These are phyloP conservation scores for Trifolium pratense DNA, from an alignment of 306 rosid species.

Conservation along the genomic window DNA sequence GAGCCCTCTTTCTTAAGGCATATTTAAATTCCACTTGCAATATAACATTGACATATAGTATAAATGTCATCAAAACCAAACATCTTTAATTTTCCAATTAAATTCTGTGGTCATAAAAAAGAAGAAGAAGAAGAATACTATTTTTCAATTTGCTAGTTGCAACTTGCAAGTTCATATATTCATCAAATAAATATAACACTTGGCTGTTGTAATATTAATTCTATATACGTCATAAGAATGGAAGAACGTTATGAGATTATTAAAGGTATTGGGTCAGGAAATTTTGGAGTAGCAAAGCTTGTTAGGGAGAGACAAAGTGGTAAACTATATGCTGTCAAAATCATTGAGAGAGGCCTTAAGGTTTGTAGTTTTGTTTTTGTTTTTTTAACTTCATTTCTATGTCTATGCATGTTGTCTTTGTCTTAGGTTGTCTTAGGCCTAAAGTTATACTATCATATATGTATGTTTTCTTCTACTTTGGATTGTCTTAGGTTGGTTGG, in stretches of 20 bases:
- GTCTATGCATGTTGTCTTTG: not conserved
- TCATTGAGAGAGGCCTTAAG: constrained; percentile 90
- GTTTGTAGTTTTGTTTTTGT: constrained; percentile 45
- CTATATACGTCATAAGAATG: constrained; percentile 47
- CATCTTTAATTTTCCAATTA: constrained; percentile 40
- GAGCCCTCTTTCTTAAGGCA: constrained; percentile 33
- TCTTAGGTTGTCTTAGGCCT: not conserved
- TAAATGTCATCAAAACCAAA: constrained; percentile 21
- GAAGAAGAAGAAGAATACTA: constrained; percentile 7
- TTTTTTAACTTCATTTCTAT: constrained; percentile 7
- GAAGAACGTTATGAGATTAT: constrained; percentile 87
- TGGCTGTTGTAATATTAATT: not conserved
- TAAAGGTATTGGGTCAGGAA: constrained; percentile 92
- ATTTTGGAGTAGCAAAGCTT: constrained; percentile 91
- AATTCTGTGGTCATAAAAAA: constrained; percentile 43
- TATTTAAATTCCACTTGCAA: constrained; percentile 35
- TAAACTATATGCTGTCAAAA: constrained; percentile 82
- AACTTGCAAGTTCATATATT: not conserved
- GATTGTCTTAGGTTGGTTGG: not conserved
- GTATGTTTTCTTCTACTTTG: not conserved
- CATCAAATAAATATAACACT: constrained; percentile 20
- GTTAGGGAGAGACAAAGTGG: constrained; percentile 76
- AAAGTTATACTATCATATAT: not conserved
- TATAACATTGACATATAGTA: not conserved
- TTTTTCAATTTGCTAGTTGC: constrained; percentile 4